A percentile compares a stretch with the other conserved stretches of the same genome.
Conservation (phyloP, 2,329 filamentous ascomycete genomes). For the Phaeosphaeria sp. region DNA sequence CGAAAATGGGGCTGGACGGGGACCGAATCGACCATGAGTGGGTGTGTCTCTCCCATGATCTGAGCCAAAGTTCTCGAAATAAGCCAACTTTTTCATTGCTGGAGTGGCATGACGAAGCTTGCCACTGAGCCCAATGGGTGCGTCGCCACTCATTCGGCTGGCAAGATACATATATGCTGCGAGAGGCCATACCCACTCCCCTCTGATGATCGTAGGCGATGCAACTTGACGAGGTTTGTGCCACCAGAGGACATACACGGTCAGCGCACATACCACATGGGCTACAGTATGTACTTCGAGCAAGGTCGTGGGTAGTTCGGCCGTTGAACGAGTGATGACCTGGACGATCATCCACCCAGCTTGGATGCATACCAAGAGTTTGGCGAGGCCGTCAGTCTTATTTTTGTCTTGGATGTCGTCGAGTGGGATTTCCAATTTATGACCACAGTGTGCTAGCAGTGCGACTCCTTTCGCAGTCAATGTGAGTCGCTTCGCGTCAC, state of each 20-base stretch:
- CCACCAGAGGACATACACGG: slow-evolving; percentile 42
- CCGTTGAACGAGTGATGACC: slow-evolving; percentile 18
- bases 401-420: slow-evolving; percentile 27
- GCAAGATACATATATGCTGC: slow-evolving; percentile 25
- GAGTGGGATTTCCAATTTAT: slow-evolving; percentile 1
- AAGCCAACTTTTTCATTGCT: slow-evolving; percentile 2
- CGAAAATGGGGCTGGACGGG: neutral
- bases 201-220: slow-evolving; percentile 10
- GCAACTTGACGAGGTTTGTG: slow-evolving; percentile 33
- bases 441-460: slow-evolving; percentile 3
- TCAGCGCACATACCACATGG: slow-evolving; percentile 35
- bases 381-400: slow-evolving; percentile 25
- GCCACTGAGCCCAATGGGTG: slow-evolving; percentile 3
- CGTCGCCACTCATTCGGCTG: slow-evolving; percentile 13
- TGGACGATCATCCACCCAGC: slow-evolving; percentile 38
- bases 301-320: slow-evolving; percentile 53
- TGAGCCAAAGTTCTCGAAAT: neutral
- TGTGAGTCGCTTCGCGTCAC: slow-evolving; percentile 2
- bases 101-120: slow-evolving; percentile 6
- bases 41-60: neutral
- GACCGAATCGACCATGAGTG: neutral
- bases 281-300: slow-evolving; percentile 69
- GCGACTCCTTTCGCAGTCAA: slow-evolving; percentile 10
- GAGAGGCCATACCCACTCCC: slow-evolving; percentile 12
- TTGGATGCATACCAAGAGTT: slow-evolving; percentile 29